A percentile compares a stretch with the other conserved stretches of the same genome.
phyloP scores from a whole-genome alignment of 176 grass and related monocot species.

The Olyra latifolia region DNA sequence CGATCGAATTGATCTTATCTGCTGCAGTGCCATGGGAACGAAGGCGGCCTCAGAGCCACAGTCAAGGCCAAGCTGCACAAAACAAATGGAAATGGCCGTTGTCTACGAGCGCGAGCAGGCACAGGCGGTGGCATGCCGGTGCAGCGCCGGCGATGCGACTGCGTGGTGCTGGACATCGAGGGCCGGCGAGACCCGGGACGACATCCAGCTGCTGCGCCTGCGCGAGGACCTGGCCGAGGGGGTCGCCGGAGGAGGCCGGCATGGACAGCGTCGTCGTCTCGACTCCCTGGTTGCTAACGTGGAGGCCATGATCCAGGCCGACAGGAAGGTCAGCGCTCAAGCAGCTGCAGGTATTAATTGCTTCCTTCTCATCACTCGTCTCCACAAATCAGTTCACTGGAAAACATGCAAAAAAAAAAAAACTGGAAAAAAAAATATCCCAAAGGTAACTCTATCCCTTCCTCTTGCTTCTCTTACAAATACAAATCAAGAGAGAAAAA shows the following conservation, averaged over 20 bases:
- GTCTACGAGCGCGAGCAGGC: not conserved
- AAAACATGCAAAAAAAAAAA: too few relatives aligned
- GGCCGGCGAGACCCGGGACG: constrained; percentile 63
- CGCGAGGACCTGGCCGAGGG: constrained; percentile 69
- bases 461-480: too few relatives aligned
- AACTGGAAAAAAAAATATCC: too few relatives aligned
- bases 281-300: constrained; percentile 67
- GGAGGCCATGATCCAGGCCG: constrained; percentile 81
- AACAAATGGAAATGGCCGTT: not conserved
- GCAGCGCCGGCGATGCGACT: constrained; percentile 51
- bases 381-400: too few relatives aligned
- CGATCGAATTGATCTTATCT: too few relatives aligned
- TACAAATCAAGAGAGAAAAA: too few relatives aligned
- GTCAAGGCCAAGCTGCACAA: too few relatives aligned
- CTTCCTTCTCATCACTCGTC: too few relatives aligned
- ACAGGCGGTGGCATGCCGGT: not conserved
- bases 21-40: too few relatives aligned
- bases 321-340: constrained; percentile 91
- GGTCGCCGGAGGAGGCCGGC: constrained; percentile 38
- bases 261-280: constrained; percentile 52
- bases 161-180: constrained; percentile 93
- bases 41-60: too few relatives aligned
- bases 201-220: constrained; percentile 60
- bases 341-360: constrained; percentile 86
- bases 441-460: too few relatives aligned